phyloP scores from a whole-genome alignment of 768 basidiomycete genomes.

The Leucocoprinus leucothites region DNA sequence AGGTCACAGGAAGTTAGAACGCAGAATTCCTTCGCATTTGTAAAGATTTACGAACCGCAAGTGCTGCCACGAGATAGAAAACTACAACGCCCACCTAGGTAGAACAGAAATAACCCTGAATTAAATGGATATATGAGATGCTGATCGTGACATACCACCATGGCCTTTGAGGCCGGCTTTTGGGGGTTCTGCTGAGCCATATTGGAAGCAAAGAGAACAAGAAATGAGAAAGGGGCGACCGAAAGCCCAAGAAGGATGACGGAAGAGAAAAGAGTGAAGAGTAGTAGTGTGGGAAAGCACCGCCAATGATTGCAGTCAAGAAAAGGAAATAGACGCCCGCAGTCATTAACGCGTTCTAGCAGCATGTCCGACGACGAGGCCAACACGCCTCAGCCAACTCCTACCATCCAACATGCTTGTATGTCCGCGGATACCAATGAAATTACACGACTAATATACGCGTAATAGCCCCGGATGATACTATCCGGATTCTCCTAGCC shows the following conservation, averaged over 20 bases:
- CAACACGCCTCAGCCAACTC: constrained; percentile 17
- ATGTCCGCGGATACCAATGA: constrained; percentile 9
- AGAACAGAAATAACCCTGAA: not conserved
- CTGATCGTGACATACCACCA: constrained; percentile 37
- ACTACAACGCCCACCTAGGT: constrained; percentile 66
- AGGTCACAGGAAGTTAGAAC: not conserved
- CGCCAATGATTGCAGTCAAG: not conserved
- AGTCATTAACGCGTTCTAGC: constrained; percentile 1
- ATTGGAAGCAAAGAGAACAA: not conserved
- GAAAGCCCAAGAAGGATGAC: not conserved
- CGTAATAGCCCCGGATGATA: constrained; percentile 57
- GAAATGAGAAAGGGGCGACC: not conserved
- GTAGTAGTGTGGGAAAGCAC: not conserved
- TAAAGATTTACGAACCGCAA: constrained; percentile 59
- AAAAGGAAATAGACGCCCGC: constrained; percentile 4
- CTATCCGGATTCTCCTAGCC: constrained; percentile 81
- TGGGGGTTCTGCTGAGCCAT: constrained; percentile 9
- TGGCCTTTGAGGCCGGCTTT: constrained; percentile 36
- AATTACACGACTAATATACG: not conserved
- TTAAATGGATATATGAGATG: not conserved
- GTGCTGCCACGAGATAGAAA: constrained; percentile 88
- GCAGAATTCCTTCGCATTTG: not conserved
- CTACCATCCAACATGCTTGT: constrained; percentile 21
- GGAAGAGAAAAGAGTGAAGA: not conserved
- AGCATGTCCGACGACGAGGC: constrained; percentile 21